A percentile compares a stretch with the other conserved stretches of the same genome.
Conservation (phyloP, 257 asterid species). For the Nicotiana obtusifolia region DNA sequence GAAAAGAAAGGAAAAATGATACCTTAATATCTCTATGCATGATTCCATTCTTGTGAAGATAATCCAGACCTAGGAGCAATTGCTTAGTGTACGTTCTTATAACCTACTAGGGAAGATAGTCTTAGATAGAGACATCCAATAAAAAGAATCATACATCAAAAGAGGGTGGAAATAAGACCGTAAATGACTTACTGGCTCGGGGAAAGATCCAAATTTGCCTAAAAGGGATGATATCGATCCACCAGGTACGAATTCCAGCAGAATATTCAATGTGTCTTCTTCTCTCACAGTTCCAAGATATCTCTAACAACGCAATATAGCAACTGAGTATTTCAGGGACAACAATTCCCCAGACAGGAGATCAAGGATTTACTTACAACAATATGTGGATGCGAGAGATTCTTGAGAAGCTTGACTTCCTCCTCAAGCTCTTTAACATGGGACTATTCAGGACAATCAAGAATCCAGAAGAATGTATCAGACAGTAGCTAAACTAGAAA, state of each 20-base stretch:
- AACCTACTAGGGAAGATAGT: slow-evolving; percentile 48
- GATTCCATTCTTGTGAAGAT: slow-evolving; percentile 87
- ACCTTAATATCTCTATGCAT: slow-evolving; percentile 99
- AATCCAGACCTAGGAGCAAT: slow-evolving; percentile 80
- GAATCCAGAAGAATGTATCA: slow-evolving; percentile 3
- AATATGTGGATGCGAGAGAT: slow-evolving; percentile 90
- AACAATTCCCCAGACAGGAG: neutral
- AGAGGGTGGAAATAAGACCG: neutral
- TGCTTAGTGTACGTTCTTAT: slow-evolving; percentile 94
- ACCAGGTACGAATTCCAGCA: slow-evolving; percentile 94
- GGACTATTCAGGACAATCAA: slow-evolving; percentile 36
- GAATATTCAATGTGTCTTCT: slow-evolving; percentile 78
- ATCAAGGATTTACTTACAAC: slow-evolving; percentile 54
- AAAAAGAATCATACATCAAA: neutral
- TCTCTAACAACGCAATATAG: slow-evolving; percentile 49
- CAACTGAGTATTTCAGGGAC: slow-evolving; percentile 2
- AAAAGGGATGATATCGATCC: slow-evolving; percentile 96
- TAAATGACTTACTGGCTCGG: slow-evolving; percentile 77
- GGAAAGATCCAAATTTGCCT: slow-evolving; percentile 96
- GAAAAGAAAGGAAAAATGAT: slow-evolving; percentile 1
- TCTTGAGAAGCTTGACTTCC: slow-evolving; percentile 88
- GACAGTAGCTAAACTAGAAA: neutral
- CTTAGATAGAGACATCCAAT: slow-evolving; percentile 10
- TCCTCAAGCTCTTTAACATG: slow-evolving; percentile 92
- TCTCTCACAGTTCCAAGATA: slow-evolving; percentile 97